Percentiles rank a stretch among this genome's conserved stretches.
Conservation (phyloP, 2,329 filamentous ascomycete species). For the Scedosporium apiospermum region DNA sequence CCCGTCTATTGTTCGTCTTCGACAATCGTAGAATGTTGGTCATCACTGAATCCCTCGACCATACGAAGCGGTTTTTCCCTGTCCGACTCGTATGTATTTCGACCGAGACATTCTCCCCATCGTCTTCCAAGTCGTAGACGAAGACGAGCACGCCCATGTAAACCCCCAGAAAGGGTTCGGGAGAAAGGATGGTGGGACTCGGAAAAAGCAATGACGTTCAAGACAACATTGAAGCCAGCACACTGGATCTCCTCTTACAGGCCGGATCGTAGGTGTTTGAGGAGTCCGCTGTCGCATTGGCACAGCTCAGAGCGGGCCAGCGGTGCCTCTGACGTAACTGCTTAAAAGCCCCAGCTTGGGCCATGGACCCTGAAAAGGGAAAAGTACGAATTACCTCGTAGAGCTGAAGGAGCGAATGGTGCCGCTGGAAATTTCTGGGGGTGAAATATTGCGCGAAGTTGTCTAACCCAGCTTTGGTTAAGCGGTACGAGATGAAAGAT, state of each 20-base stretch:
- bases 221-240: neutral
- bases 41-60: too few relatives aligned
- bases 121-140: neutral
- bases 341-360: neutral
- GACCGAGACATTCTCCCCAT: neutral
- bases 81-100: neutral
- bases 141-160: neutral
- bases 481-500: neutral
- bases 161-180: neutral
- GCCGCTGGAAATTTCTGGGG: neutral
- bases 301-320: neutral
- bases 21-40: too few relatives aligned
- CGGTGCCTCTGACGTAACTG: neutral
- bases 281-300: neutral
- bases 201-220: neutral
- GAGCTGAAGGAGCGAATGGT: neutral
- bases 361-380: neutral
- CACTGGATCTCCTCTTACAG: neutral
- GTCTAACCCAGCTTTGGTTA: neutral
- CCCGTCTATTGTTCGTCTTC: too few relatives aligned
- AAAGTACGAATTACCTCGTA: neutral
- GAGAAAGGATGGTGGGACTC: neutral
- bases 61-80: neutral
- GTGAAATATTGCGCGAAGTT: neutral
- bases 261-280: neutral